Evolutionary conservation across 768 basidiomycete species (phyloP), one percentile per base, ranked within the genome.

Genomic region (Mycena pura): DNA sequence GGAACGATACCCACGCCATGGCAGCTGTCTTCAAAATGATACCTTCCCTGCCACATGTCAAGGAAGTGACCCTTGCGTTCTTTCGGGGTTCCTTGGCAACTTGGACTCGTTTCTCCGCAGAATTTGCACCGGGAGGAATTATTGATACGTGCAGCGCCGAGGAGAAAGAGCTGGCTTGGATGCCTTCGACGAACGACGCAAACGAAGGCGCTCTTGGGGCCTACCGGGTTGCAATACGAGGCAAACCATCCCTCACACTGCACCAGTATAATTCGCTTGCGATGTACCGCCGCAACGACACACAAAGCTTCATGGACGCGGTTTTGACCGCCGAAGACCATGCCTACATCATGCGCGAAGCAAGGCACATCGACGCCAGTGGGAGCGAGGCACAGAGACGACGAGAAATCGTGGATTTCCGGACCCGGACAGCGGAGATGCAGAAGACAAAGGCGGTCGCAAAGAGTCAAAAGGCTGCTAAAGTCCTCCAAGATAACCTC

Each of bases 121-220:
- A 76, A 57, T 76, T 72, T 67, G 66, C 63, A 15, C 65, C 70
- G 6, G 69, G 70, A 24, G 74, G 76, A 2, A 2, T 64, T 1
- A 73, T 77, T 62, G 72, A 72, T 53, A 13, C 32, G 21, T 47
- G 60, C 11, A 65, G 67, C 0, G 36, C 49, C 3, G 64, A 66
- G 19, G 71, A 76, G 43, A 44, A 45, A 6, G 43, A 63, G 5
- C 39, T 52, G 27, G 70, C 72, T 25, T 76, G 65, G 63, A 67
- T 77, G 64, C 69, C 71, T 11, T 21, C 70, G 2, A 74, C 73
- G 11, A 77, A 75, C 63, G 72, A 76, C 62, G 60, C 54, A 2
- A 73, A 73, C 64, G 74, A 77, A 64, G 70, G 75, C 11, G 65
- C 62, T 7, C 61, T 76, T 14, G 71, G 74, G 5, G 24, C 55